Evolutionary conservation across 108 stramenopile species (phyloP).

Genomic region (Nitzschia sp.): DNA sequence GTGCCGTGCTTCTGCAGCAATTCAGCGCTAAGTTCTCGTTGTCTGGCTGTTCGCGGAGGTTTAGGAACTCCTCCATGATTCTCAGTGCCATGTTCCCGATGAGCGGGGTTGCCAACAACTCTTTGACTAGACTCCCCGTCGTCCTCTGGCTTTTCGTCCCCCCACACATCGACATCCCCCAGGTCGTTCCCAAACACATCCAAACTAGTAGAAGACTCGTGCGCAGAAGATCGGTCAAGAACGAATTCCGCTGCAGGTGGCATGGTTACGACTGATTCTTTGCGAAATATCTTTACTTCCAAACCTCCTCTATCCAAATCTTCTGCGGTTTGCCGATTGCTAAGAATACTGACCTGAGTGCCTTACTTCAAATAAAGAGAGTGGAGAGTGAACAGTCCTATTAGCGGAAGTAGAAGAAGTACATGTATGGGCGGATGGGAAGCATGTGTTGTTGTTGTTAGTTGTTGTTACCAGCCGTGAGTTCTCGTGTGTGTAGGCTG

Average conservation of each 20-base stretch:
- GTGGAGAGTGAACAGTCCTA: no score
- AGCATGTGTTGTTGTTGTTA: no score
- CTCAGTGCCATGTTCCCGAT: no score
- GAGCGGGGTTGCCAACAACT: neutral
- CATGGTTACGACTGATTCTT: neutral
- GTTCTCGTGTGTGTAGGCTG: no score
- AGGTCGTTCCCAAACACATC: slow-evolving; percentile 12
- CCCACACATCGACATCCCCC: slow-evolving; percentile 10
- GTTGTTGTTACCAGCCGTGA: no score
- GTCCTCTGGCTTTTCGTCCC: neutral
- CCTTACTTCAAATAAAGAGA: no score
- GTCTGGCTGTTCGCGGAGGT: neutral
- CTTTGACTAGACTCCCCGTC: no score
- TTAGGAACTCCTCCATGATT: neutral
- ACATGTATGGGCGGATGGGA: no score
- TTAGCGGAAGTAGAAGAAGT: no score
- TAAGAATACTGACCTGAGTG: no score
- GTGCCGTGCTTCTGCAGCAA: neutral
- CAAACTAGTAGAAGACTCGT: neutral
- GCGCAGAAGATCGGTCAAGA: neutral
- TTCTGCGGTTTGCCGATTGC: no score
- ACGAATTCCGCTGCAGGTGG: neutral
- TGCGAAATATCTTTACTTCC: neutral
- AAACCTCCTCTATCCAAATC: no score
- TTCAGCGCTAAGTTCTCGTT: neutral